phyloP scores from a whole-genome alignment of 1,284 basidiomycete species.

The Sanghuangporus sanghuang region DNA sequence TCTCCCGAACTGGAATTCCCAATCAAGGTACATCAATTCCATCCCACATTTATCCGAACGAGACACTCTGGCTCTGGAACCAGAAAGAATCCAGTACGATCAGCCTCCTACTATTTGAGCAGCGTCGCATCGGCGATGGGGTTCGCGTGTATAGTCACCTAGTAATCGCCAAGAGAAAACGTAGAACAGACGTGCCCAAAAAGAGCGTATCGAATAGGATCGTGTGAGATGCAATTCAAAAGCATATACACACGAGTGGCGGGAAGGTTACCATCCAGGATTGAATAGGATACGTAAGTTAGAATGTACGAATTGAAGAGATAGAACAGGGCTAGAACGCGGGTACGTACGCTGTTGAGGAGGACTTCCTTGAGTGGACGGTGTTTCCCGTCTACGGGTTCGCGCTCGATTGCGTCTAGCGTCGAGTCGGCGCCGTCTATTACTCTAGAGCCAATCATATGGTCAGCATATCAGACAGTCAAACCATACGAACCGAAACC shows the following conservation, averaged over 20 bases:
- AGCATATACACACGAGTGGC: neutral
- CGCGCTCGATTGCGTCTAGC: conserved; percentile 85
- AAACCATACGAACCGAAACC: neutral
- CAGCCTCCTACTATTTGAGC: neutral
- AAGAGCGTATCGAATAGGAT: neutral
- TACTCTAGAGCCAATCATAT: conserved; percentile 39
- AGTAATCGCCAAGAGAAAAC: conserved; percentile 2
- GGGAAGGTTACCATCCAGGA: neutral
- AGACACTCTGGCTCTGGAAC: no score
- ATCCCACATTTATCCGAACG: no score
- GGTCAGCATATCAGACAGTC: neutral
- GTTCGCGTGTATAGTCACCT: conserved; percentile 95
- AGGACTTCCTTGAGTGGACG: conserved; percentile 83
- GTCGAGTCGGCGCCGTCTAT: conserved; percentile 91
- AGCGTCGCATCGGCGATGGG: conserved; percentile 77
- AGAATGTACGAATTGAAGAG: neutral
- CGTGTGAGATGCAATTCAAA: conserved; percentile 11
- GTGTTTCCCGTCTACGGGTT: conserved; percentile 89
- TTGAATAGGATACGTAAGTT: neutral
- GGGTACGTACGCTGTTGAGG: conserved; percentile 41
- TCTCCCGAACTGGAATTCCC: no score
- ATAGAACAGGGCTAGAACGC: neutral
- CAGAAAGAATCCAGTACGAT: no score
- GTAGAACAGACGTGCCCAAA: no score
- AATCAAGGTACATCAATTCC: no score